Percentiles rank a stretch among this genome's conserved stretches.
phyloP scores from a whole-genome alignment of 306 rosid species.

The Bauhinia variegata region DNA sequence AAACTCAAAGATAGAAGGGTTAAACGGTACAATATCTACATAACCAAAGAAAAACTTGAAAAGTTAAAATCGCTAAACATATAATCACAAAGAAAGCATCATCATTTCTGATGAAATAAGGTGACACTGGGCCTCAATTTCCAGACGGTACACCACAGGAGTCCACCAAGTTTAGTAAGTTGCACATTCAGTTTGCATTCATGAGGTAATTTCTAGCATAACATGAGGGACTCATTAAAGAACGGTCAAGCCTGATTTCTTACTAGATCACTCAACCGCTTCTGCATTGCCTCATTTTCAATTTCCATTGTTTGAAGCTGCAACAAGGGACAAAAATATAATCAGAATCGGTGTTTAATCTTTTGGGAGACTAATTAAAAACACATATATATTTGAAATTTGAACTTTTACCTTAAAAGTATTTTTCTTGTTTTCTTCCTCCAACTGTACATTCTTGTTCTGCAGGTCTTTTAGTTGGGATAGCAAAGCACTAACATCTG shows the following conservation, averaged over 20 bases:
- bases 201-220: constrained; percentile 14
- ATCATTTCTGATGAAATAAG: neutral
- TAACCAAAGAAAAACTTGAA: neutral
- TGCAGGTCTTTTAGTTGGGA: constrained; percentile 75
- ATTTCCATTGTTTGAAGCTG: constrained; percentile 76
- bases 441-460: constrained; percentile 67
- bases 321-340: constrained; percentile 32
- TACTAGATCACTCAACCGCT: constrained; percentile 74
- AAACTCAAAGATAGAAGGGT: neutral
- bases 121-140: constrained; percentile 1
- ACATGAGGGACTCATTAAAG: constrained; percentile 26
- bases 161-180: neutral
- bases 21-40: no score
- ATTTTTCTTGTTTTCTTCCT: constrained; percentile 59
- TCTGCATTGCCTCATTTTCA: constrained; percentile 60
- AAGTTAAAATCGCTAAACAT: neutral
- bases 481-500: constrained; percentile 68
- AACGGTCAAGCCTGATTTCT: constrained; percentile 21
- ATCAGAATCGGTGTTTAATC: constrained; percentile 28
- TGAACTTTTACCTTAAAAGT: constrained; percentile 52
- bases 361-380: neutral
- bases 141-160: neutral
- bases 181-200: neutral
- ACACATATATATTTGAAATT: constrained; percentile 7
- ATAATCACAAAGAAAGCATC: neutral